A percentile compares a stretch with the other conserved stretches of the same genome.
These are phyloP conservation scores for Zygoascus sp. DNA, from an alignment of 1,139 yeast species.

Conservation along the genomic window DNA sequence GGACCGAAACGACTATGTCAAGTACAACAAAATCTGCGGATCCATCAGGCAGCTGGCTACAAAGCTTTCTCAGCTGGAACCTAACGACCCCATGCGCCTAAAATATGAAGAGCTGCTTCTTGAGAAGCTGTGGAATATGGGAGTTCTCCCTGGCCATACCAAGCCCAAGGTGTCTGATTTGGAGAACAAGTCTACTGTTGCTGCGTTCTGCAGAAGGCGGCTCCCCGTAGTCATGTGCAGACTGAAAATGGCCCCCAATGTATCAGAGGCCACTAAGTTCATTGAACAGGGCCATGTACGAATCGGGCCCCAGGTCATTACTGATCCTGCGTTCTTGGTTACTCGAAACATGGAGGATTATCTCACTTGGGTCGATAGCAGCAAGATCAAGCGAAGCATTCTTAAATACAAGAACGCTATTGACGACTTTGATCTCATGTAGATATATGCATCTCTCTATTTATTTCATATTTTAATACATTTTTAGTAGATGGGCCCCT, in stretches of 20 bases:
- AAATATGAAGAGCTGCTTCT: conserved; percentile 83
- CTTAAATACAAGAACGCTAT: conserved; percentile 74
- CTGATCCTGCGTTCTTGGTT: conserved; percentile 93
- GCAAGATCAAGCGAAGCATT: conserved; percentile 87
- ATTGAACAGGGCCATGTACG: conserved; percentile 97
- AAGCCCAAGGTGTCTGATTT: conserved; percentile 88
- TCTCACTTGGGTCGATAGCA: conserved; percentile 93
- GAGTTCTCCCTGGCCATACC: conserved; percentile 60
- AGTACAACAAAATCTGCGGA: conserved; percentile 90
- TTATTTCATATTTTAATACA: neutral
- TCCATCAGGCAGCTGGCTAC: conserved; percentile 82
- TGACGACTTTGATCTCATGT: conserved; percentile 41
- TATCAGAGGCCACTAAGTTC: conserved; percentile 84
- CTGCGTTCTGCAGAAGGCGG: conserved; percentile 87
- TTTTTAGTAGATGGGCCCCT: no score
- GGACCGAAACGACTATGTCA: conserved; percentile 92
- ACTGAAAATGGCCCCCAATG: conserved; percentile 86
- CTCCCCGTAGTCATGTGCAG: conserved; percentile 95
- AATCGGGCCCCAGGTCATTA: conserved; percentile 92
- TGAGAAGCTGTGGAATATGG: conserved; percentile 85
- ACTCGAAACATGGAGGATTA: conserved; percentile 90
- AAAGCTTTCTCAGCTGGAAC: conserved; percentile 74
- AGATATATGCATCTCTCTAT: conserved; percentile 12
- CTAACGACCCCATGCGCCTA: conserved; percentile 78
- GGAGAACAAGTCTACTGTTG: conserved; percentile 86